A percentile compares a stretch with the other conserved stretches of the same genome.
These are phyloP conservation scores for Pisolithus microcarpus DNA, from an alignment of 768 basidiomycete species.

Conservation along the genomic window DNA sequence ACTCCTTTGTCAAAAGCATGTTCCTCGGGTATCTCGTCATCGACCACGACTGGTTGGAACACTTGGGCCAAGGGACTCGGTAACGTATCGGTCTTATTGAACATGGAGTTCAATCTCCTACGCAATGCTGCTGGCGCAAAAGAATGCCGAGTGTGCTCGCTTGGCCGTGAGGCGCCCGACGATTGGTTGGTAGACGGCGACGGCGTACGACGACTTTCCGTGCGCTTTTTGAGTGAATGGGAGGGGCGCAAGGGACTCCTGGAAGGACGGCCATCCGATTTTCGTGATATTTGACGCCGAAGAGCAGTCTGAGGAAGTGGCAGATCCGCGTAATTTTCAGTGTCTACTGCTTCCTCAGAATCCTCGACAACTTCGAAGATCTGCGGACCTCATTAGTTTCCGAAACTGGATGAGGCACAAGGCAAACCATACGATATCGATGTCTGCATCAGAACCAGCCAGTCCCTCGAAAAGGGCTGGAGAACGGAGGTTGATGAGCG, in stretches of 20 bases:
- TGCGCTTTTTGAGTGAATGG: slow-evolving; percentile 15
- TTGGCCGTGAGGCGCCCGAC: slow-evolving; percentile 6
- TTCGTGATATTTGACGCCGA: slow-evolving; percentile 28
- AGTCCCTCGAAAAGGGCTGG: slow-evolving; percentile 76
- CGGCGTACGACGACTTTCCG: background rate
- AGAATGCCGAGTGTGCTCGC: slow-evolving; percentile 7
- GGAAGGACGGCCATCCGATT: slow-evolving; percentile 26
- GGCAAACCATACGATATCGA: slow-evolving; percentile 52
- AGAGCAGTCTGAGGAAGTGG: slow-evolving; percentile 17
- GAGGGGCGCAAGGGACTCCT: slow-evolving; percentile 17
- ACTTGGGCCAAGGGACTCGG: slow-evolving; percentile 64
- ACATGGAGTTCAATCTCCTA: slow-evolving; percentile 15
- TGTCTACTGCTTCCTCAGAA: slow-evolving; percentile 50
- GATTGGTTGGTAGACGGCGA: background rate
- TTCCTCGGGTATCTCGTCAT: slow-evolving; percentile 36
- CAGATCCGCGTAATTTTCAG: slow-evolving; percentile 28
- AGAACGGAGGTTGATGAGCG: background rate
- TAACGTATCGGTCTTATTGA: slow-evolving; percentile 16
- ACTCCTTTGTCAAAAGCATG: slow-evolving; percentile 14
- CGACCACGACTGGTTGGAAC: slow-evolving; percentile 59
- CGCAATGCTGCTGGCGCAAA: slow-evolving; percentile 13
- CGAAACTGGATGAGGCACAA: background rate
- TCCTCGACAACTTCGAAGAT: slow-evolving; percentile 78
- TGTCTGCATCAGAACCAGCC: slow-evolving; percentile 64
- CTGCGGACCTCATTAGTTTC: slow-evolving; percentile 26